Conservation (phyloP, 306 rosid genomes). For the Lathyrus aphaca region DNA sequence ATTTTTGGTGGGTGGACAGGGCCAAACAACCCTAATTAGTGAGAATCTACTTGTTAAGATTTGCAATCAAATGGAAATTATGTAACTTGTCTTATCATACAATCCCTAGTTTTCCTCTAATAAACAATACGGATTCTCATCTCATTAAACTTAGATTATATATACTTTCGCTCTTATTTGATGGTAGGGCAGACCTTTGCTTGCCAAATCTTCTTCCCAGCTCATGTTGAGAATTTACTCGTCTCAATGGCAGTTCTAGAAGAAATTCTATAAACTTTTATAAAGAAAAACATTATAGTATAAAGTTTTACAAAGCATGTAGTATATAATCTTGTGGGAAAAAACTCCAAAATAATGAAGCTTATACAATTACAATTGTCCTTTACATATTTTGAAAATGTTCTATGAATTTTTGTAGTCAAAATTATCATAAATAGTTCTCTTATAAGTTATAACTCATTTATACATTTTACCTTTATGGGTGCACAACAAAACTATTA, state of each 20-base stretch:
- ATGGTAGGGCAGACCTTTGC: not conserved
- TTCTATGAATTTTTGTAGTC: not conserved
- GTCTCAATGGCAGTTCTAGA: not conserved
- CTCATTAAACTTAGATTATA: slow-evolving; percentile 12
- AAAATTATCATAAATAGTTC: not conserved
- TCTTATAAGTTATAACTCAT: too few relatives aligned
- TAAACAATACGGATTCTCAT: not conserved
- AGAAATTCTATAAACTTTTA: not conserved
- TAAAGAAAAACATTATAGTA: not conserved
- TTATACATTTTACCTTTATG: too few relatives aligned
- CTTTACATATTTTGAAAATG: not conserved
- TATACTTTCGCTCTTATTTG: not conserved
- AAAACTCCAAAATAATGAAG: not conserved
- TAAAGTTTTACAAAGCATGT: not conserved
- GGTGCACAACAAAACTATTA: too few relatives aligned
- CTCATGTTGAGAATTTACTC: not conserved
- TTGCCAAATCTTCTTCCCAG: slow-evolving; percentile 5
- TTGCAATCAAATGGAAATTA: slow-evolving; percentile 20
- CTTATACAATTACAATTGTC: slow-evolving; percentile 1
- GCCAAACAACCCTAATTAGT: slow-evolving; percentile 7
- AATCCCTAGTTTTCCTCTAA: slow-evolving; percentile 2
- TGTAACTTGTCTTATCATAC: slow-evolving; percentile 8
- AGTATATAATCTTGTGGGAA: not conserved
- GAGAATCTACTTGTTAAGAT: slow-evolving; percentile 16
- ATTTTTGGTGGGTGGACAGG: not conserved